These are phyloP conservation scores for Xylaria multiplex DNA, from an alignment of 2,329 filamentous ascomycete species.

Conservation along the genomic window DNA sequence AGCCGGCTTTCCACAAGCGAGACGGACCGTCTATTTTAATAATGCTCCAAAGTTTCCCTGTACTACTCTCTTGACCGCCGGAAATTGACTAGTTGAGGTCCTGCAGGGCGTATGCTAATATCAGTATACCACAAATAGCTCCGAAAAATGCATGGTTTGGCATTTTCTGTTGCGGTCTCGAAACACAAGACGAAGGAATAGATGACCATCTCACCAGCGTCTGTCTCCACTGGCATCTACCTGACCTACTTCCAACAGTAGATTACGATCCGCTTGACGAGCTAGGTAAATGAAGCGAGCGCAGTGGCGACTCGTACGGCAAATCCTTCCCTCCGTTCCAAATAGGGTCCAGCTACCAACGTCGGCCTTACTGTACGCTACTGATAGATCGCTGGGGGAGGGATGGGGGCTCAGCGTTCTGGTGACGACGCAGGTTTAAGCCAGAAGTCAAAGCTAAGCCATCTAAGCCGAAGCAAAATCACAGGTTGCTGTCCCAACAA, in stretches of 20 bases:
- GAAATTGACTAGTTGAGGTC: conserved; percentile 16
- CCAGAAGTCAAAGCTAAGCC: conserved; percentile 4
- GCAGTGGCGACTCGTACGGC: conserved; percentile 25
- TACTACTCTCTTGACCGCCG: conserved; percentile 11
- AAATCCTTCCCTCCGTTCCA: conserved; percentile 34
- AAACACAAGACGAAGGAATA: conserved; percentile 29
- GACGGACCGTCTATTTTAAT: conserved; percentile 10
- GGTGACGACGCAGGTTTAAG: conserved; percentile 26
- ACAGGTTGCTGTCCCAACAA: conserved; percentile 25
- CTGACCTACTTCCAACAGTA: neutral
- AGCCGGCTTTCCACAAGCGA: conserved; percentile 22
- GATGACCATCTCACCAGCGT: conserved; percentile 26
- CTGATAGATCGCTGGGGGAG: neutral
- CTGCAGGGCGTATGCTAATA: conserved; percentile 28
- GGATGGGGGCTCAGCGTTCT: conserved; percentile 14
- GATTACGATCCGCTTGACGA: conserved; percentile 22
- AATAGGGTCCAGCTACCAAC: conserved; percentile 25
- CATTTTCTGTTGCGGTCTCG: conserved; percentile 33
- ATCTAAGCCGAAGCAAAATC: conserved; percentile 13
- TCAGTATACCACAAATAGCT: conserved; percentile 33
- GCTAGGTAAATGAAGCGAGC: conserved; percentile 24
- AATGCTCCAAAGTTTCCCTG: conserved; percentile 7
- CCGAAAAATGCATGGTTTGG: conserved; percentile 29
- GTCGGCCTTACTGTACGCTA: conserved; percentile 19
- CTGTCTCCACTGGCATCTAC: neutral